Conservation (phyloP, 768 basidiomycete genomes). For the Rhodotorula kratochvilovae region DNA sequence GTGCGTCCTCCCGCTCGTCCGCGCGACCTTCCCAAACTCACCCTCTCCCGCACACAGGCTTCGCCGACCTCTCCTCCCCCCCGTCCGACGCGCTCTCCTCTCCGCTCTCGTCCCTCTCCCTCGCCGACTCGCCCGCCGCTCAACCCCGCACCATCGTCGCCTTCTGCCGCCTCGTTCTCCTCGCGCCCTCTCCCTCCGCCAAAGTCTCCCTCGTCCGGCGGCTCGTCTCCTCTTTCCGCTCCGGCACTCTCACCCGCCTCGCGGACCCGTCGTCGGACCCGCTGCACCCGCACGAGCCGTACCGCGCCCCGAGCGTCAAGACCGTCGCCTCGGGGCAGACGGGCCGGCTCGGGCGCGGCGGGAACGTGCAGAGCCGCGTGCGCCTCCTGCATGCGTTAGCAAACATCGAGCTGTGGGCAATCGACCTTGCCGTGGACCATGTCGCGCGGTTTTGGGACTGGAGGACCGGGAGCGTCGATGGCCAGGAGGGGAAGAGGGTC, state of each 20-base stretch:
- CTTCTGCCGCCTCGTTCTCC: slow-evolving; percentile 73
- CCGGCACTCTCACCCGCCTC: slow-evolving; percentile 63
- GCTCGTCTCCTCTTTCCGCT: slow-evolving; percentile 65
- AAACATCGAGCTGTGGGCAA: slow-evolving; percentile 87
- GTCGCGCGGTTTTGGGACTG: slow-evolving; percentile 66
- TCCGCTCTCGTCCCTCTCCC: slow-evolving; percentile 15
- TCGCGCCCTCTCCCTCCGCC: slow-evolving; percentile 64
- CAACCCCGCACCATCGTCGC: slow-evolving; percentile 65
- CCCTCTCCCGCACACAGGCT: slow-evolving; percentile 49
- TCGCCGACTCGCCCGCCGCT: not conserved
- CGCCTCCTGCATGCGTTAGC: slow-evolving; percentile 77
- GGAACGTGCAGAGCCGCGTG: slow-evolving; percentile 58
- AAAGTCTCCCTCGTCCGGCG: slow-evolving; percentile 61
- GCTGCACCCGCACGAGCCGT: slow-evolving; percentile 61
- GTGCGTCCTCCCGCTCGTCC: slow-evolving; percentile 45
- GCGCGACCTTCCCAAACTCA: not conserved
- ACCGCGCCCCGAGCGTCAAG: slow-evolving; percentile 57
- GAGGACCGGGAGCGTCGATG: slow-evolving; percentile 42
- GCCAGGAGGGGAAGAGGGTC: slow-evolving; percentile 50
- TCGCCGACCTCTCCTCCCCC: slow-evolving; percentile 62
- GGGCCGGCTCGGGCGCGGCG: slow-evolving; percentile 54
- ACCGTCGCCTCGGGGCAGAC: slow-evolving; percentile 61
- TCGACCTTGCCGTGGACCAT: slow-evolving; percentile 57
- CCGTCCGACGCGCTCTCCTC: slow-evolving; percentile 34
- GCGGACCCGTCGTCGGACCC: slow-evolving; percentile 51